Conservation (phyloP, 2,329 filamentous ascomycete species). For the Fusarium penzigii region DNA sequence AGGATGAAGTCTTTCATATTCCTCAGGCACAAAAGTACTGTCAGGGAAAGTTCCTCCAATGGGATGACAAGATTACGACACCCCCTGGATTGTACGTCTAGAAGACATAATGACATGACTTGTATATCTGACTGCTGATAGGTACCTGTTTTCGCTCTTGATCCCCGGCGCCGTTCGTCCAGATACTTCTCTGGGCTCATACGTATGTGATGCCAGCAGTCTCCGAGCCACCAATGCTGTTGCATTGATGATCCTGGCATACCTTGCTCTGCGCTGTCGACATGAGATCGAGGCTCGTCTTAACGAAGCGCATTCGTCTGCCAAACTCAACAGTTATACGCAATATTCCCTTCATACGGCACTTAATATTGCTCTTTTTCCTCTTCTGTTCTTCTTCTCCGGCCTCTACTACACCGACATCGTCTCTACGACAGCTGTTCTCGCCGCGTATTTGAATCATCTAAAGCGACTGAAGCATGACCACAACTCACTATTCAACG, state of each 20-base stretch:
- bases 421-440: conserved; percentile 73
- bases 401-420: conserved; percentile 95
- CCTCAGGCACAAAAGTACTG: conserved; percentile 91
- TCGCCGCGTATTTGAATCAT: conserved; percentile 66
- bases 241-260: conserved; percentile 40
- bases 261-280: conserved; percentile 53
- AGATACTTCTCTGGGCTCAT: conserved; percentile 9
- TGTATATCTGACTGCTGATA: conserved; percentile 23
- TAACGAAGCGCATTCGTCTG: conserved; percentile 20
- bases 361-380: conserved; percentile 82
- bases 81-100: conserved; percentile 75
- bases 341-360: conserved; percentile 60
- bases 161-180: conserved; percentile 23
- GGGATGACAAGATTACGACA: conserved; percentile 98
- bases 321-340: conserved; percentile 31
- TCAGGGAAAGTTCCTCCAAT: conserved; percentile 68
- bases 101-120: background rate
- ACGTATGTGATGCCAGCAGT: conserved; percentile 31
- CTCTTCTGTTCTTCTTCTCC: conserved; percentile 93
- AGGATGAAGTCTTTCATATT: conserved; percentile 89
- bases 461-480: conserved; percentile 44
- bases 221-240: conserved; percentile 53
- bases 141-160: conserved; percentile 47
- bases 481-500: conserved; percentile 37
- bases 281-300: conserved; percentile 50